phyloP scores from a whole-genome alignment of 2,329 filamentous ascomycete genomes.

The Chaetomium sp. region DNA sequence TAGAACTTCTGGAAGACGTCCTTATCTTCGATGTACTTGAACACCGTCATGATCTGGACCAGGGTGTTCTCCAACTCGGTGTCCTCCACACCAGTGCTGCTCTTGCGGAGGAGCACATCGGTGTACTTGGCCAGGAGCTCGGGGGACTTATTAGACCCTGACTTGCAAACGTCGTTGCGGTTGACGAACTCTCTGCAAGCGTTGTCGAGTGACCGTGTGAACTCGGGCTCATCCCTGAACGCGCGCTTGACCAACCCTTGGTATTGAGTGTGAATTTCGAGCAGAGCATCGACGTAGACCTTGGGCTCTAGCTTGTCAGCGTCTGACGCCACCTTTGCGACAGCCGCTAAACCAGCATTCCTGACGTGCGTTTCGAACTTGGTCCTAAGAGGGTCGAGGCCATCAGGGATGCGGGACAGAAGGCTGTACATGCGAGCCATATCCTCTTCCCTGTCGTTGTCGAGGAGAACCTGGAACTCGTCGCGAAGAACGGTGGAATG shows the following conservation, averaged over 20 bases:
- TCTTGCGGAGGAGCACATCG: slow-evolving; percentile 87
- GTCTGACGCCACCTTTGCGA: slow-evolving; percentile 83
- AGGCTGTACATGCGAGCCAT: slow-evolving; percentile 95
- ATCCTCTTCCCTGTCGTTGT: slow-evolving; percentile 91
- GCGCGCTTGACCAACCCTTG: slow-evolving; percentile 84
- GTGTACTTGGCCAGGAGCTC: slow-evolving; percentile 94
- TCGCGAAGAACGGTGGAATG: slow-evolving; percentile 83
- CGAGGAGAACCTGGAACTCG: slow-evolving; percentile 89
- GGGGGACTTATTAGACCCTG: slow-evolving; percentile 86
- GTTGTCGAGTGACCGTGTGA: slow-evolving; percentile 92
- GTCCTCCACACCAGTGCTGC: slow-evolving; percentile 86
- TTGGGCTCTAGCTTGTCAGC: slow-evolving; percentile 91
- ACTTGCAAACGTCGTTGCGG: slow-evolving; percentile 91
- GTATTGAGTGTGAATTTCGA: slow-evolving; percentile 93
- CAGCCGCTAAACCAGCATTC: slow-evolving; percentile 78
- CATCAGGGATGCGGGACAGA: slow-evolving; percentile 81
- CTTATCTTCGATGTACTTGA: slow-evolving; percentile 99
- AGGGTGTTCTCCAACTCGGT: slow-evolving; percentile 85
- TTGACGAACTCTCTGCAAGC: slow-evolving; percentile 98
- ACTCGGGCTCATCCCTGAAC: slow-evolving; percentile 93
- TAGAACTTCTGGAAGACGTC: slow-evolving; percentile 99
- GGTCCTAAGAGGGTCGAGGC: slow-evolving; percentile 77
- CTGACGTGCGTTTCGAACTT: slow-evolving; percentile 91
- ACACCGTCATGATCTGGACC: slow-evolving; percentile 95
- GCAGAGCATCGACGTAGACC: slow-evolving; percentile 88